Evolutionary conservation across 2,329 filamentous ascomycete genomes (phyloP).

Genomic region (Sphaerulina musiva): DNA sequence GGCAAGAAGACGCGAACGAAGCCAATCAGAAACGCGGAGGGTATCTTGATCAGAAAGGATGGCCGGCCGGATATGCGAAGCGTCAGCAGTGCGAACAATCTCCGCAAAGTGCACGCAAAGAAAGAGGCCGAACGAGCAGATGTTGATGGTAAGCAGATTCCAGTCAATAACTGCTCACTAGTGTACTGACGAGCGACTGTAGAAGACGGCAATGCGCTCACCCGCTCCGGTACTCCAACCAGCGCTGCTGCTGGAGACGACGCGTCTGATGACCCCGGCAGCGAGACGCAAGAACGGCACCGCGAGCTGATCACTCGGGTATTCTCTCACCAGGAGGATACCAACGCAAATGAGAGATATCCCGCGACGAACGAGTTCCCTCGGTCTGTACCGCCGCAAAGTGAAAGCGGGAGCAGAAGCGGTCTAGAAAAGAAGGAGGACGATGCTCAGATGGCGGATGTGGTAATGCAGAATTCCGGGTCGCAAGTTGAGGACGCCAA

Average conservation of each 20-base stretch:
- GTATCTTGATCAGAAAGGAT: slow-evolving; percentile 47
- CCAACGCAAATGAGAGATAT: slow-evolving; percentile 20
- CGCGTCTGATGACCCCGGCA: slow-evolving; percentile 13
- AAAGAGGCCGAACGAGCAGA: slow-evolving; percentile 39
- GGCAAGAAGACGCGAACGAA: slow-evolving; percentile 47
- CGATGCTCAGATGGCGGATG: slow-evolving; percentile 1
- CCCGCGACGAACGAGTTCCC: slow-evolving; percentile 19
- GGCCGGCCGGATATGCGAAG: slow-evolving; percentile 47
- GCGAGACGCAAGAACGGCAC: slow-evolving; percentile 25
- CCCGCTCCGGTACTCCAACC: slow-evolving; percentile 21
- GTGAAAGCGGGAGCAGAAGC: slow-evolving; percentile 8
- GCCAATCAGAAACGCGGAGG: slow-evolving; percentile 45
- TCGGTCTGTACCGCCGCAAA: neutral
- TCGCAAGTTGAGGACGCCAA: slow-evolving; percentile 4
- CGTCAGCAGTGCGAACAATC: slow-evolving; percentile 47
- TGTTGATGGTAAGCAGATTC: slow-evolving; percentile 11
- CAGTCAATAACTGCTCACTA: neutral
- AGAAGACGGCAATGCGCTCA: slow-evolving; percentile 17
- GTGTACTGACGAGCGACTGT: slow-evolving; percentile 8
- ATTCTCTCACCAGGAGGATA: slow-evolving; percentile 16
- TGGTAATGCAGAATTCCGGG: slow-evolving; percentile 17
- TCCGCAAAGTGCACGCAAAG: slow-evolving; percentile 46
- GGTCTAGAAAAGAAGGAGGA: slow-evolving; percentile 3
- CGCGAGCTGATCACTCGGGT: slow-evolving; percentile 30
- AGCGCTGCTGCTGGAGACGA: slow-evolving; percentile 19